Evolutionary conservation across 768 basidiomycete genomes (phyloP).

Genomic region (Tephrocybe rancida): DNA sequence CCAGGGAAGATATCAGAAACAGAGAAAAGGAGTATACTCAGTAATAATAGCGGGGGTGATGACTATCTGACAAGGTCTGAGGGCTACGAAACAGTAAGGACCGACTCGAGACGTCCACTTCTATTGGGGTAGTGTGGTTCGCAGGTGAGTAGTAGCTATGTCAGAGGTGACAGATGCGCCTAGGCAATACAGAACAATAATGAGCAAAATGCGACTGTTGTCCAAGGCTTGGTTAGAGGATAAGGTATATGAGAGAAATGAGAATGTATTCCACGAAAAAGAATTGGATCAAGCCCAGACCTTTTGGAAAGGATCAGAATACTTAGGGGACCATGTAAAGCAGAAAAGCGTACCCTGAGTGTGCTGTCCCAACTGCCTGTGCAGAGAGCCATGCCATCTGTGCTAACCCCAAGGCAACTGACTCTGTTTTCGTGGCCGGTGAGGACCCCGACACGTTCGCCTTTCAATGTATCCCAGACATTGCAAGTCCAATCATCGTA

Average conservation of each 20-base stretch:
- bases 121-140: constrained; percentile 38
- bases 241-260: constrained; percentile 22
- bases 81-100: constrained; percentile 56
- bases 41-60: constrained; percentile 22
- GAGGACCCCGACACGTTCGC: constrained; percentile 95
- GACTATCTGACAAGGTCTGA: constrained; percentile 28
- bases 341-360: constrained; percentile 68
- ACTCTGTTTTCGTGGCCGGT: constrained; percentile 99
- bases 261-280: constrained; percentile 16
- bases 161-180: constrained; percentile 48
- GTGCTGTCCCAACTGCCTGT: constrained; percentile 99
- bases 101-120: constrained; percentile 59
- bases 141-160: constrained; percentile 57
- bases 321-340: background rate
- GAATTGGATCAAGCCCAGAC: constrained; percentile 77
- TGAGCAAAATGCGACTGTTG: constrained; percentile 19
- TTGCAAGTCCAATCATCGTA: constrained; percentile 99
- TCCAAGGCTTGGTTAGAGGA: constrained; percentile 17
- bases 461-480: constrained; percentile 99
- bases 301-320: constrained; percentile 37
- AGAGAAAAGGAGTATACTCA: constrained; percentile 36
- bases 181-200: constrained; percentile 23
- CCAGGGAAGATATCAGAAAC: constrained; percentile 34
- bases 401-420: constrained; percentile 92
- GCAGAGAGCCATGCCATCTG: constrained; percentile 98